Percentiles rank a stretch among this genome's conserved stretches.
These are phyloP conservation scores for Cenchrus purpureus DNA, from an alignment of 176 grass and related monocot genomes.

Conservation along the genomic window DNA sequence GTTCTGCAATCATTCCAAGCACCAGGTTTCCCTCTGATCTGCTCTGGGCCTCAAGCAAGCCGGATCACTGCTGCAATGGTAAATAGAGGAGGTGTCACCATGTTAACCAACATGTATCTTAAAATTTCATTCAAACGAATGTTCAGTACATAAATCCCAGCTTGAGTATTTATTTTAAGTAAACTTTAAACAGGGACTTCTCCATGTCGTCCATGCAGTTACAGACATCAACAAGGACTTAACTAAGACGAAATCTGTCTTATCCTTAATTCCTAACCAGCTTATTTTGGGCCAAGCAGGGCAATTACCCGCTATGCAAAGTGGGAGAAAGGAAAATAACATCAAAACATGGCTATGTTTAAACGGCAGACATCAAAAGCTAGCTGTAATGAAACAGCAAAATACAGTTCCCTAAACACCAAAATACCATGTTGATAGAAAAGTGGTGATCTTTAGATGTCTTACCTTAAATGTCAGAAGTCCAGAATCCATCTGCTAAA, in stretches of 20 bases:
- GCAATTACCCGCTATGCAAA: not conserved
- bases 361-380: not conserved
- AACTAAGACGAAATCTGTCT: not conserved
- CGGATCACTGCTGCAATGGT: not conserved
- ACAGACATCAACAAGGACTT: not conserved
- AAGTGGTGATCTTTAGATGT: not conserved
- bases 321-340: not conserved
- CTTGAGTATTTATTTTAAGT: not conserved
- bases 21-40: not conserved
- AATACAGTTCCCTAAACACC: not conserved
- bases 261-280: not conserved
- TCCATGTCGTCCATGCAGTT: not conserved
- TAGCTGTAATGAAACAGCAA: not conserved
- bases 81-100: not conserved
- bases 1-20: not conserved
- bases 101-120: not conserved
- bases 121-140: not conserved
- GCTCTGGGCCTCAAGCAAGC: not conserved
- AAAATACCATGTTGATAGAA: not conserved
- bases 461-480: conserved; percentile 19
- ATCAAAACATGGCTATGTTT: not conserved
- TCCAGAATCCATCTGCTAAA: not conserved
- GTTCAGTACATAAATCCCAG: not conserved
- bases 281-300: not conserved
- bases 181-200: not conserved